Evolutionary conservation across 352 stramenopile genomes (phyloP).

Genomic region (Blastocystis sp.): DNA sequence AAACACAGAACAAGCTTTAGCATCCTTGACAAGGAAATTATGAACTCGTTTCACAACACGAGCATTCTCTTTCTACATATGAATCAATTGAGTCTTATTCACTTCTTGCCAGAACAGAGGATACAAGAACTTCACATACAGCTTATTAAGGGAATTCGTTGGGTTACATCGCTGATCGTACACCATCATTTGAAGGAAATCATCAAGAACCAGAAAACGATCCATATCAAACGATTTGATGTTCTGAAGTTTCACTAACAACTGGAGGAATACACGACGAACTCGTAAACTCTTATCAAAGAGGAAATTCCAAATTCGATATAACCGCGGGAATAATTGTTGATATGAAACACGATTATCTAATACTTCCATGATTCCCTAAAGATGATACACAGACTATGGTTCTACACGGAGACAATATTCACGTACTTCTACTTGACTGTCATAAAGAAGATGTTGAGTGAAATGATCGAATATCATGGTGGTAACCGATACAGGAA

Average conservation of each 20-base stretch:
- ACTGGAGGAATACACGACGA: constrained; percentile 8
- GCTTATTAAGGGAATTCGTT: constrained; percentile 18
- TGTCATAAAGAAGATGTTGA: constrained; percentile 13
- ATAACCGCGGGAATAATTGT: not conserved
- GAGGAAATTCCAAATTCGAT: constrained; percentile 6
- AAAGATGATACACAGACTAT: not conserved
- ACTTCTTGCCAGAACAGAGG: constrained; percentile 47
- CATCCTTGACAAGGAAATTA: constrained; percentile 13
- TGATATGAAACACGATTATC: constrained; percentile 6
- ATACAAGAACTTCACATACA: constrained; percentile 20
- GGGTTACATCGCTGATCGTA: constrained; percentile 9
- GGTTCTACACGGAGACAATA: not conserved
- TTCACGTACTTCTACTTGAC: constrained; percentile 25
- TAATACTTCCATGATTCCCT: constrained; percentile 44
- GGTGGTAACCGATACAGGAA: constrained; percentile 22
- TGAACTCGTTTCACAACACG: constrained; percentile 22
- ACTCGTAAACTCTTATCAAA: constrained; percentile 29
- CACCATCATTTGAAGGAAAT: constrained; percentile 20
- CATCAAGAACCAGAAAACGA: constrained; percentile 7
- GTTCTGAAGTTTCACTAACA: constrained; percentile 47
- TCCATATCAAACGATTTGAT: constrained; percentile 49
- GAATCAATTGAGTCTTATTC: not conserved
- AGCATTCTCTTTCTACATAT: not conserved
- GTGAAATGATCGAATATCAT: constrained; percentile 49
- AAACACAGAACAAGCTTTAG: constrained; percentile 10